Percentiles rank a stretch among this genome's conserved stretches.
Evolutionary conservation across 2,329 filamentous ascomycete species (phyloP).

Genomic region (Nakataea oryzae): DNA sequence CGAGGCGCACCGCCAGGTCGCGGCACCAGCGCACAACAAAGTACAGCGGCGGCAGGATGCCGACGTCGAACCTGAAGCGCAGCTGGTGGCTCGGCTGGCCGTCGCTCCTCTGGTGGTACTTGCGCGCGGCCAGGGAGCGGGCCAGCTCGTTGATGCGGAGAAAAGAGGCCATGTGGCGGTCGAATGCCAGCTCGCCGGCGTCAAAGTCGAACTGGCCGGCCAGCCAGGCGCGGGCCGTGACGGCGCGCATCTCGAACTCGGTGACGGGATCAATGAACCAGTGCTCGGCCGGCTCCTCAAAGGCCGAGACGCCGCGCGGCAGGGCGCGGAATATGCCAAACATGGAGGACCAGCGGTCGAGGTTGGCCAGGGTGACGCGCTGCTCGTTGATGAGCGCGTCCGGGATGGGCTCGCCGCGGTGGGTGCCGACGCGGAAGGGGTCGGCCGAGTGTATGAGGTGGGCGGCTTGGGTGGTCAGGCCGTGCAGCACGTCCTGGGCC

Average conservation of each 20-base stretch:
- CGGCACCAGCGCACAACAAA: constrained; percentile 28
- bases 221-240: constrained; percentile 22
- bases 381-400: constrained; percentile 4
- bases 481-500: constrained; percentile 20
- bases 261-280: constrained; percentile 12
- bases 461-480: constrained; percentile 8
- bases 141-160: constrained; percentile 24
- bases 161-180: constrained; percentile 23
- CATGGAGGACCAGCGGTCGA: background rate
- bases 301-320: background rate
- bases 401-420: constrained; percentile 1
- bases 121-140: constrained; percentile 14
- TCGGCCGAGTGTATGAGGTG: constrained; percentile 6
- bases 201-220: constrained; percentile 17
- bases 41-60: constrained; percentile 29
- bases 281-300: background rate
- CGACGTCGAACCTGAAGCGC: constrained; percentile 30
- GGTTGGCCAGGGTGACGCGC: background rate
- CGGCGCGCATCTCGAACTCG: constrained; percentile 23
- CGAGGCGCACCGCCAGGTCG: constrained; percentile 27
- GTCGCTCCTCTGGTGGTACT: background rate
- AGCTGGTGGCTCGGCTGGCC: background rate
- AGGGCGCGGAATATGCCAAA: background rate
- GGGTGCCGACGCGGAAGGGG: constrained; percentile 3
- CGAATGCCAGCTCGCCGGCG: constrained; percentile 20